Conservation (phyloP, 1,284 basidiomycete genomes). For the Baeospora myosura region DNA sequence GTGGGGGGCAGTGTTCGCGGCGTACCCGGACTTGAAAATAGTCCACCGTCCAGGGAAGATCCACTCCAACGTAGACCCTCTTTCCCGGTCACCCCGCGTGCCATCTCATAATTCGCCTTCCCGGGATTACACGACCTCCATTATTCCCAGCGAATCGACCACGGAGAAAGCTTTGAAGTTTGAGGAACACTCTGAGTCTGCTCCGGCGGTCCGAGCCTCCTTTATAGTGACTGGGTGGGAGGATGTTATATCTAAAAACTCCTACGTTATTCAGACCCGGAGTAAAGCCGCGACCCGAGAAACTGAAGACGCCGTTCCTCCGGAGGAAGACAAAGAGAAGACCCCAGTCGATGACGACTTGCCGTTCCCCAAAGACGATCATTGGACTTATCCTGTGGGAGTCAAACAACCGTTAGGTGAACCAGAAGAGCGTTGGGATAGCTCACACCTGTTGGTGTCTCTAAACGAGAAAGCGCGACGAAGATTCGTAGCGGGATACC, state of each 20-base stretch:
- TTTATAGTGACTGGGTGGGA: neutral
- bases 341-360: neutral
- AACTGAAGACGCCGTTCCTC: neutral
- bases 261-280: neutral
- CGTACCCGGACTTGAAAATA: neutral
- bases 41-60: neutral
- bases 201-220: neutral
- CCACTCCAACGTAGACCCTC: slow-evolving; percentile 1
- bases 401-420: neutral
- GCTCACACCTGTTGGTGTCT: neutral
- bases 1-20: slow-evolving; percentile 1
- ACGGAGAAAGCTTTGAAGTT: neutral
- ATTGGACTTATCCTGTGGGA: slow-evolving; percentile 1
- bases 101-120: neutral
- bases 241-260: neutral
- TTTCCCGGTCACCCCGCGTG: neutral
- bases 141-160: neutral
- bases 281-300: neutral
- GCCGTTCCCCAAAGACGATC: neutral
- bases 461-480: neutral
- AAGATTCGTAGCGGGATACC: slow-evolving; percentile 1
- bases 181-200: neutral
- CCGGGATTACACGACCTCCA: neutral
- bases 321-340: neutral
- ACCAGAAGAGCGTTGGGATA: neutral